phyloP scores from a whole-genome alignment of 768 basidiomycete species.

The Hygrophoropsis aurantiaca region DNA sequence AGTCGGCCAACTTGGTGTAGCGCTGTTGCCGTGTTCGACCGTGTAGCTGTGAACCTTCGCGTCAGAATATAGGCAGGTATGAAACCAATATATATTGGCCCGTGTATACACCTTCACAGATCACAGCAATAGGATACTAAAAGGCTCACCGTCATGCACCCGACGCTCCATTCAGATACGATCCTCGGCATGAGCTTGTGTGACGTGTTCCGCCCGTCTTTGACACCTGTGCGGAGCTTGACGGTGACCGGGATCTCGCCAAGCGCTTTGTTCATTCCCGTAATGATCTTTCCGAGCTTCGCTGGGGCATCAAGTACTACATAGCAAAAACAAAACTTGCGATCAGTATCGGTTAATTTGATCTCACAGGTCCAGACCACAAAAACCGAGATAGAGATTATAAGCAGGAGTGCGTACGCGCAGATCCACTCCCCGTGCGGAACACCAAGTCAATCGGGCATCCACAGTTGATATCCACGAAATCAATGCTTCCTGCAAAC shows the following conservation, averaged over 20 bases:
- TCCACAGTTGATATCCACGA: slow-evolving; percentile 94
- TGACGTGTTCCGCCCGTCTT: slow-evolving; percentile 80
- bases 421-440: slow-evolving; percentile 86
- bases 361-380: no score
- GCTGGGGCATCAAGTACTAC: slow-evolving; percentile 81
- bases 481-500: slow-evolving; percentile 69
- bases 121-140: no score
- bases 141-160: slow-evolving; percentile 43
- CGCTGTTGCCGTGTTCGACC: slow-evolving; percentile 94
- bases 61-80: no score
- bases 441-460: slow-evolving; percentile 98
- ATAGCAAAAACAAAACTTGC: no score
- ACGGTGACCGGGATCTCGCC: slow-evolving; percentile 91
- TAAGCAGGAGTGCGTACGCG: slow-evolving; percentile 50
- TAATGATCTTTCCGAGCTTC: slow-evolving; percentile 81
- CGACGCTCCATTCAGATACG: slow-evolving; percentile 46
- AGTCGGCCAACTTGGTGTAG: slow-evolving; percentile 90
- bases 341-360: no score
- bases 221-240: slow-evolving; percentile 91
- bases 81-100: no score
- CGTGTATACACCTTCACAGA: no score
- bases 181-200: slow-evolving; percentile 91
- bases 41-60: slow-evolving; percentile 64
- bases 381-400: slow-evolving; percentile 1
- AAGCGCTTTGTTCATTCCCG: slow-evolving; percentile 89